Percentiles rank a stretch among this genome's conserved stretches.
Conservation (phyloP, 352 stramenopile genomes). For the Thraustochytrium aureum region DNA sequence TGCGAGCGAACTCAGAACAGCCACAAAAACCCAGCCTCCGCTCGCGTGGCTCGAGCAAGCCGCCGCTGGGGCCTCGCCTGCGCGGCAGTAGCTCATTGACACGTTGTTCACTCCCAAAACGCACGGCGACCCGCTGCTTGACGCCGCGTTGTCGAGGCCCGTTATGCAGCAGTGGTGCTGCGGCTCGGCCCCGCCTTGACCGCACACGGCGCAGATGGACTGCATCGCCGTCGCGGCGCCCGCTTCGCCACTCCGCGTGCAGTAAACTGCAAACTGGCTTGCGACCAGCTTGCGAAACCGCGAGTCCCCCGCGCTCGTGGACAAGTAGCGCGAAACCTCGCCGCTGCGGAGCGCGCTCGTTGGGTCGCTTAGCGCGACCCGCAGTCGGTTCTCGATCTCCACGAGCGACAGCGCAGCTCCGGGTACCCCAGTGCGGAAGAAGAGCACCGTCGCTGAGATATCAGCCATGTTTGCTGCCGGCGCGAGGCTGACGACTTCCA, state of each 20-base stretch:
- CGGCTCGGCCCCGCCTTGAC: no score
- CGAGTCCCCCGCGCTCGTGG: not conserved
- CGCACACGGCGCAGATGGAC: no score
- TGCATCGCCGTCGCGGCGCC: no score
- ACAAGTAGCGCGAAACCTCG: not conserved
- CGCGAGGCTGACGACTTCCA: not conserved
- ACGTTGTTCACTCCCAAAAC: constrained; percentile 34
- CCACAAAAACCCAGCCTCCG: no score
- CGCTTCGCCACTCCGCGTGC: no score
- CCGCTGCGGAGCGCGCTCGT: not conserved
- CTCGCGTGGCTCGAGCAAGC: no score
- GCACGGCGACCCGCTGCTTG: not conserved
- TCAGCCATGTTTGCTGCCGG: not conserved
- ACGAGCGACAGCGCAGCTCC: not conserved
- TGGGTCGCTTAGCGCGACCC: not conserved
- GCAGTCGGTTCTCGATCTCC: not conserved
- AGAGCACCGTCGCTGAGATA: not conserved
- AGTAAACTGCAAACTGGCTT: constrained; percentile 32
- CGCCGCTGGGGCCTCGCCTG: no score
- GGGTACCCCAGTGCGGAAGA: not conserved
- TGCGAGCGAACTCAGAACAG: no score
- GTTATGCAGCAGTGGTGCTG: not conserved
- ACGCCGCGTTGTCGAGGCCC: not conserved
- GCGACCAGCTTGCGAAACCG: not conserved
- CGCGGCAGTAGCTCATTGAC: constrained; percentile 30